Evolutionary conservation across 352 stramenopile genomes (phyloP).

Genomic region (Pythium folliculosum): DNA sequence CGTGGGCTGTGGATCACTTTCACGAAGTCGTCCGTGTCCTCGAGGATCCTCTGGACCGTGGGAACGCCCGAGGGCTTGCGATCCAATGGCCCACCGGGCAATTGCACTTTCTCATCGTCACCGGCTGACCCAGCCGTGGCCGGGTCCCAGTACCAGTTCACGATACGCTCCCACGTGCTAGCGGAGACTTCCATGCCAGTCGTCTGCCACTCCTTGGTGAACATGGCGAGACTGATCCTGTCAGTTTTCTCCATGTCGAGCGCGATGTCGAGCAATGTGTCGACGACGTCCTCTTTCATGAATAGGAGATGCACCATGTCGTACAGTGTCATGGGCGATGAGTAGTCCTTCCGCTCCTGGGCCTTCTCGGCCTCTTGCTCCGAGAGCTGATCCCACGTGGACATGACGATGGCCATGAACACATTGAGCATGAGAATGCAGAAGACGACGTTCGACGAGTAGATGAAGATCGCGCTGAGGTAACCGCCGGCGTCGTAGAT

Average conservation of each 20-base stretch:
- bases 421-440: conserved; percentile 81
- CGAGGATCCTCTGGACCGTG: not conserved
- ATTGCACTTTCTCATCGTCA: too few relatives aligned
- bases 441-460: conserved; percentile 67
- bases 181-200: conserved; percentile 39
- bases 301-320: conserved; percentile 56
- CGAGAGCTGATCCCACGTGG: conserved; percentile 58
- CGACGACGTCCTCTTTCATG: conserved; percentile 63
- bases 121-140: too few relatives aligned
- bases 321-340: conserved; percentile 35
- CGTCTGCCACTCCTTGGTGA: conserved; percentile 48
- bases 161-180: conserved; percentile 42
- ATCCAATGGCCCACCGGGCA: too few relatives aligned
- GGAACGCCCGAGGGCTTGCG: not conserved
- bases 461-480: conserved; percentile 71
- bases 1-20: conserved; percentile 42
- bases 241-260: conserved; percentile 46
- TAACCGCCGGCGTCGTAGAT: conserved; percentile 69
- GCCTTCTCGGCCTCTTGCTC: conserved; percentile 56
- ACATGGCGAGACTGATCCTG: conserved; percentile 36
- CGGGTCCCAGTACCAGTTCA: conserved; percentile 67
- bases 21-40: conserved; percentile 36
- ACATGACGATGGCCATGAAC: conserved; percentile 82
- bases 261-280: conserved; percentile 55
- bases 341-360: conserved; percentile 48